Evolutionary conservation across 108 stramenopile species (phyloP), one percentile per base, ranked within the genome.

Genomic region (Discostella stelligeroides): DNA sequence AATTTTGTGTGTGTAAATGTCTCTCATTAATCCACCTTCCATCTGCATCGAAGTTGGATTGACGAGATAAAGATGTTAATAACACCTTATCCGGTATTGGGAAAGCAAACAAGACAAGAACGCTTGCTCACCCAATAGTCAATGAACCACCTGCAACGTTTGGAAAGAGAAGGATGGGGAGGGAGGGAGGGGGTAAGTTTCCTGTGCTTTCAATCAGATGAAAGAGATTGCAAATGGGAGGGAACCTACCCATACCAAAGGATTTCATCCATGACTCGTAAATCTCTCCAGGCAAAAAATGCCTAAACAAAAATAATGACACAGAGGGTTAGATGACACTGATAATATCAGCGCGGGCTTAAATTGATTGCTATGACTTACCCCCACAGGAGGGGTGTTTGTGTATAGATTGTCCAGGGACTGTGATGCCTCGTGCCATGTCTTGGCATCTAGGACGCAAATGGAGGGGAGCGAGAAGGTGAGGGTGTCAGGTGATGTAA

Each of bases 101-200:
- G 15, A 47, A 49, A 7, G 48, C 3, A 49, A 7, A 49, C 48
- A 21, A 17, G 17, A 46, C 6, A 46, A 5, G 45, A 46, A 6
- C 1, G 48, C 76, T 40, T 78, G 7, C 48, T 69, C 62, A 78
- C 70, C 70, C 70, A 79, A 34, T 66, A 79, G 40, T 79, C 77
- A 15, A 79, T 79, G 49, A 71, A 71, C 77, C 77, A 77, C 12
- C 75, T 29, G 28, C n/a, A 45, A 13, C 43, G 12, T n/a, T 45
- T 45, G 9, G 34, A 34, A 3, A 72, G 21, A 66, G n/a, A 48
- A 49, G 57, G 12, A 41, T 23, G 48, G 18, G 15, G 48, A 7
- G 21, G 23, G 48, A 17, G 15, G 17, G 23, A 23, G 18, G 7
- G 18, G 23, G 45, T 46, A 51, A 51, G 21, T n/a, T n/a, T n/a